These are phyloP conservation scores for Meira miltonrushii DNA, from an alignment of 1,284 basidiomycete species.

Conservation along the genomic window DNA sequence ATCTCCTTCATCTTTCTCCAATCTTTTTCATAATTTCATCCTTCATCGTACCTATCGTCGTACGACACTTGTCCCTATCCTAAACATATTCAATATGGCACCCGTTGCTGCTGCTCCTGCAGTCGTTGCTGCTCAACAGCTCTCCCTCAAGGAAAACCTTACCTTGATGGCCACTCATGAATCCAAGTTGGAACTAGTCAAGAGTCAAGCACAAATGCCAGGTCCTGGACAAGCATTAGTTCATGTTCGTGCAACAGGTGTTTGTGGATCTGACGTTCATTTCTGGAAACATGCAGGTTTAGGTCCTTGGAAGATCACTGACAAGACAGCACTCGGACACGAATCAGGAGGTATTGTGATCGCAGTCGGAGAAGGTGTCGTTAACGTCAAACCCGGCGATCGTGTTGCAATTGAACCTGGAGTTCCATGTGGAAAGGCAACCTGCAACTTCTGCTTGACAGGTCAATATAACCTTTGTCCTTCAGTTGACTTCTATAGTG, in stretches of 20 bases:
- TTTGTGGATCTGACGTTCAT: constrained; percentile 55
- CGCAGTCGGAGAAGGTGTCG: constrained; percentile 42
- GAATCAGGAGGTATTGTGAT: constrained; percentile 47
- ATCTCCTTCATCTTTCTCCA: background rate
- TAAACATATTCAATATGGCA: background rate
- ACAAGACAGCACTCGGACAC: constrained; percentile 44
- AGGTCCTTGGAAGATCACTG: constrained; percentile 41
- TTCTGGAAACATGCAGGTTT: constrained; percentile 57
- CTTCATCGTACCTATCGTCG: too few species aligned
- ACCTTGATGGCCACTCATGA: constrained; percentile 28
- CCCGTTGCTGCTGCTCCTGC: background rate
- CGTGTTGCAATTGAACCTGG: constrained; percentile 48
- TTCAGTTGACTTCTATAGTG: constrained; percentile 45
- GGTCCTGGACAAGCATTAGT: constrained; percentile 45
- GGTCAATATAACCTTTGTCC: constrained; percentile 58
- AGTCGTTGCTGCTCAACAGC: background rate
- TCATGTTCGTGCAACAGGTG: constrained; percentile 44
- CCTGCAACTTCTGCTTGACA: constrained; percentile 54
- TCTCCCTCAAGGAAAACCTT: constrained; percentile 17
- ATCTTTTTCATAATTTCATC: too few species aligned
- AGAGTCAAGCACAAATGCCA: constrained; percentile 24
- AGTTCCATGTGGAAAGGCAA: constrained; percentile 55
- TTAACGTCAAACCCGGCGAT: constrained; percentile 38
- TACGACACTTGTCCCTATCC: too few species aligned
- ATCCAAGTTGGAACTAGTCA: constrained; percentile 40